Conservation (phyloP, 345 rosid species). For the Pugionium dolabratum region DNA sequence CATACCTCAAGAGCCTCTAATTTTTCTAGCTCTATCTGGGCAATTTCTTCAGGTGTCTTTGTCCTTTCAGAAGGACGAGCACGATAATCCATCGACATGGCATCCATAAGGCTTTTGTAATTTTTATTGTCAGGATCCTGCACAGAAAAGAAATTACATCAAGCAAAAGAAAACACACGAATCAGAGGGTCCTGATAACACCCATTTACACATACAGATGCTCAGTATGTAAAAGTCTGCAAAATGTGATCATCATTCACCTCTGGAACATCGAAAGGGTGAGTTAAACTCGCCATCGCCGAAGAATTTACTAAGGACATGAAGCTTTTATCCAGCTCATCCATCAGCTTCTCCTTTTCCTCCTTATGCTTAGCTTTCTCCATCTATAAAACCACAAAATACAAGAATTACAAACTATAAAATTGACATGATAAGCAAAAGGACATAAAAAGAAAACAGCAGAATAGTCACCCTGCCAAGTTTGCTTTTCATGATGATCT, state of each 20-base stretch:
- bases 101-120: slow-evolving; percentile 61
- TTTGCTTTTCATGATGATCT: slow-evolving; percentile 94
- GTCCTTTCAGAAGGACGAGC: slow-evolving; percentile 84
- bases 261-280: slow-evolving; percentile 37
- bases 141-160: slow-evolving; percentile 24
- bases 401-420: slow-evolving; percentile 13
- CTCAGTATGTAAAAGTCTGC: too few species aligned
- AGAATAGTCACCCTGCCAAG: slow-evolving; percentile 68
- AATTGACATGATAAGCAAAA: slow-evolving; percentile 10
- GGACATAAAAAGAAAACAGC: slow-evolving; percentile 12
- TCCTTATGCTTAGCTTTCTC: slow-evolving; percentile 86
- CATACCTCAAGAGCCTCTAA: slow-evolving; percentile 78
- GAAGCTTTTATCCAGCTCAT: slow-evolving; percentile 74
- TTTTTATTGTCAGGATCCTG: slow-evolving; percentile 58
- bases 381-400: slow-evolving; percentile 51
- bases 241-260: slow-evolving; percentile 16
- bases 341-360: slow-evolving; percentile 76
- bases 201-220: too few species aligned
- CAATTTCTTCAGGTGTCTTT: slow-evolving; percentile 95
- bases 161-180: slow-evolving; percentile 17
- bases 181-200: too few species aligned
- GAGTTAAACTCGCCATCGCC: slow-evolving; percentile 60
- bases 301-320: slow-evolving; percentile 62
- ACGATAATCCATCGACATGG: slow-evolving; percentile 65
- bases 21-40: slow-evolving; percentile 86